Conservation (phyloP, 2,329 filamentous ascomycete genomes). For the Colletotrichum higginsianum region DNA sequence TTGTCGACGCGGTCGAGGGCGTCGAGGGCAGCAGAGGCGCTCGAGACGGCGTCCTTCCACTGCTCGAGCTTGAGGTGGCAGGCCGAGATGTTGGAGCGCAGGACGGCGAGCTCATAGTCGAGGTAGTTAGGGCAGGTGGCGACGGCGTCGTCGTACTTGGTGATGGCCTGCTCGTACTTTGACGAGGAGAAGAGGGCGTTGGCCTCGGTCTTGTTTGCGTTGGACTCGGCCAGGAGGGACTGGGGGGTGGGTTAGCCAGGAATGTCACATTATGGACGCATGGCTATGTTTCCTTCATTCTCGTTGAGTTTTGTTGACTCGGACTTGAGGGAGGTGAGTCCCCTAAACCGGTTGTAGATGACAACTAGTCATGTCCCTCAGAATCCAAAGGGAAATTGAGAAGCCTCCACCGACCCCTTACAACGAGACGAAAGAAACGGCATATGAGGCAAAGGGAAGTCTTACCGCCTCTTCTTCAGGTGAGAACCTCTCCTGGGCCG, state of each 20-base stretch:
- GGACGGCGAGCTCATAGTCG: slow-evolving; percentile 88
- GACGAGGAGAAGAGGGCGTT: slow-evolving; percentile 84
- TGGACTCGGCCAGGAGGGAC: slow-evolving; percentile 80
- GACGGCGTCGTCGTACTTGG: slow-evolving; percentile 86
- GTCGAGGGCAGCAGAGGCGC: slow-evolving; percentile 81
- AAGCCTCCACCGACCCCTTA: too few relatives aligned
- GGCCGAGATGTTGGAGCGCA: slow-evolving; percentile 90
- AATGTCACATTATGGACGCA: not conserved
- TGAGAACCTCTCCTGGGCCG: slow-evolving; percentile 58
- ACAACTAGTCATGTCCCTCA: not conserved
- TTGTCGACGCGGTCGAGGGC: slow-evolving; percentile 75
- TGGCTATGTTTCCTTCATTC: not conserved
- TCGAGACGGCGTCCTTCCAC: slow-evolving; percentile 86
- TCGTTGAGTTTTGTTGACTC: not conserved
- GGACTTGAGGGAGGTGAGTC: not conserved
- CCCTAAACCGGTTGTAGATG: not conserved
- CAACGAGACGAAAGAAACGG: not conserved
- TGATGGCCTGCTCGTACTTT: slow-evolving; percentile 83
- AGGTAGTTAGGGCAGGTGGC: slow-evolving; percentile 86
- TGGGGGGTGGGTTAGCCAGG: slow-evolving; percentile 50
- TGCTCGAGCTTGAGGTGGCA: slow-evolving; percentile 88
- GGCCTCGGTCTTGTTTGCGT: slow-evolving; percentile 80
- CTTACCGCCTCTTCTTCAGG: slow-evolving; percentile 72
- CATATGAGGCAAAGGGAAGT: not conserved
- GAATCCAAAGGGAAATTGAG: not conserved